Conservation (phyloP, 2,329 filamentous ascomycete genomes). For the Epichloe festucae region DNA sequence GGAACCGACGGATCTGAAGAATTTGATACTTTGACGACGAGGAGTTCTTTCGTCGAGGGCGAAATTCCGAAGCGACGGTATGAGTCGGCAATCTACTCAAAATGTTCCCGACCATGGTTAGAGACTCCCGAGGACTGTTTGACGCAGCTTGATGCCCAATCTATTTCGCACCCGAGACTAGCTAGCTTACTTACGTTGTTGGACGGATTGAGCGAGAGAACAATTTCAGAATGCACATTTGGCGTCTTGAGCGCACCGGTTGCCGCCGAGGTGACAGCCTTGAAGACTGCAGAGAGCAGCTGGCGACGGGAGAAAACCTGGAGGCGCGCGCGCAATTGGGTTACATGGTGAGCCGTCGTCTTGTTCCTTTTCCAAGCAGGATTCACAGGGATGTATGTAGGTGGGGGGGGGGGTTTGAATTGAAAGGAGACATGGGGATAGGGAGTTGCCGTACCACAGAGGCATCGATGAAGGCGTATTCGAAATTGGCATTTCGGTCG, state of each 20-base stretch:
- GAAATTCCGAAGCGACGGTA: constrained; percentile 80
- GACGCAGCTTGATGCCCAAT: background rate
- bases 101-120: background rate
- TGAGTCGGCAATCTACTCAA: constrained; percentile 66
- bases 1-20: constrained; percentile 28
- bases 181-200: constrained; percentile 58
- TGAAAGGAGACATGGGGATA: too few species aligned
- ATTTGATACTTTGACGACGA: constrained; percentile 67
- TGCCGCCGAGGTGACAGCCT: constrained; percentile 55
- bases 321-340: background rate
- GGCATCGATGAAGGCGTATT: constrained; percentile 90
- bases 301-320: constrained; percentile 62
- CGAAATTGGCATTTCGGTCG: constrained; percentile 70
- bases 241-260: constrained; percentile 56
- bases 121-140: background rate
- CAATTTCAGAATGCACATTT: constrained; percentile 82
- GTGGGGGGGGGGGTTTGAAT: too few species aligned
- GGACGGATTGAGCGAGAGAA: constrained; percentile 65
- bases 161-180: background rate
- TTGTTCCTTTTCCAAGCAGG: background rate
- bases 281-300: constrained; percentile 61
- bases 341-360: background rate
- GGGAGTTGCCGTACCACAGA: constrained; percentile 46
- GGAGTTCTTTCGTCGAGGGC: constrained; percentile 55
- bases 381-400: too few species aligned